phyloP scores from a whole-genome alignment of 2,329 filamentous ascomycete species.

The Trichoderma lentiforme region DNA sequence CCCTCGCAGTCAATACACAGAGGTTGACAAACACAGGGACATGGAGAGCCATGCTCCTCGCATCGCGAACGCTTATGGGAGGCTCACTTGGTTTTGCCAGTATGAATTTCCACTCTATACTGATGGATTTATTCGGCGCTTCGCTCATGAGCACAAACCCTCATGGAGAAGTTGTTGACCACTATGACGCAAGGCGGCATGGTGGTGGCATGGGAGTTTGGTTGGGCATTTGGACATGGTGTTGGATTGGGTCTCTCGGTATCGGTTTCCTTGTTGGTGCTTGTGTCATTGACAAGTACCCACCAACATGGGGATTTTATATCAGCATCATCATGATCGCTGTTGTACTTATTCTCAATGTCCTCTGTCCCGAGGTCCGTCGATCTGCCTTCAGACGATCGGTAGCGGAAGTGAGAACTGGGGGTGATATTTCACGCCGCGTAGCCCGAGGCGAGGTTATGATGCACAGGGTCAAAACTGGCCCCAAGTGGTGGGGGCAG shows the following conservation, averaged over 20 bases:
- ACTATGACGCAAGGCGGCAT: conserved; percentile 67
- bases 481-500: conserved; percentile 73
- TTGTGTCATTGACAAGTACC: conserved; percentile 60
- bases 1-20: conserved; percentile 57
- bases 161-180: conserved; percentile 67
- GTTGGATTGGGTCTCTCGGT: conserved; percentile 67
- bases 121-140: conserved; percentile 73
- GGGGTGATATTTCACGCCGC: conserved; percentile 51
- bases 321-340: conserved; percentile 66
- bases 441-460: conserved; percentile 72
- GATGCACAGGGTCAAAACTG: conserved; percentile 69
- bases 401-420: conserved; percentile 59
- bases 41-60: conserved; percentile 60
- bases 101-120: conserved; percentile 69
- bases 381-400: conserved; percentile 66
- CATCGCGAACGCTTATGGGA: conserved; percentile 64
- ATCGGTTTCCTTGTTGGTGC: conserved; percentile 71
- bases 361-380: conserved; percentile 68
- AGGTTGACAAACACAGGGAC: conserved; percentile 53
- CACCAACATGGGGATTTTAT: conserved; percentile 74
- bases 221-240: conserved; percentile 76
- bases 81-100: conserved; percentile 69
- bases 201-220: conserved; percentile 78
- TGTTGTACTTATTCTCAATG: conserved; percentile 63
- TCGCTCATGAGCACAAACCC: conserved; percentile 70